A percentile compares a stretch with the other conserved stretches of the same genome.
Evolutionary conservation across 1,284 basidiomycete species (phyloP).

Genomic region (Ceratobasidium sp.): DNA sequence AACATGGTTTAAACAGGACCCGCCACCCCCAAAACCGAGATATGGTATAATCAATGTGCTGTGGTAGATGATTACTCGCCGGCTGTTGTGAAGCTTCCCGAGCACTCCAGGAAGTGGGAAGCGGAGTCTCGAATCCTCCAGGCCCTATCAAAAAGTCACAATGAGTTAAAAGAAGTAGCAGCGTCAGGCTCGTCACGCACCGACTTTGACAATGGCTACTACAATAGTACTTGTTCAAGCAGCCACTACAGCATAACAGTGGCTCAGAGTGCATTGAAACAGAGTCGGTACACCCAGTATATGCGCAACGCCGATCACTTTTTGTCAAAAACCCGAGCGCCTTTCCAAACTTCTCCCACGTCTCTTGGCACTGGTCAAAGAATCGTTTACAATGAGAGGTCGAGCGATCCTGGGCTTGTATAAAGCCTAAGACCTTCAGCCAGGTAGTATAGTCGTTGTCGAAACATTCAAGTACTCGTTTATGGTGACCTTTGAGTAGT

Average conservation of each 20-base stretch:
- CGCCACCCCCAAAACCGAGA: too few relatives aligned
- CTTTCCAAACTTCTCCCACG: constrained; percentile 5
- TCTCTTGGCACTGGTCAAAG: constrained; percentile 7
- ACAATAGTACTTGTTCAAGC: background rate
- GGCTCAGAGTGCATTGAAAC: background rate
- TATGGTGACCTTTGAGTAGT: background rate
- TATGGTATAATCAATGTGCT: too few relatives aligned
- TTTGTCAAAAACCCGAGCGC: background rate
- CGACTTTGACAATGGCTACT: background rate
- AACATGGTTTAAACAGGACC: too few relatives aligned
- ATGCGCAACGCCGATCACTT: background rate
- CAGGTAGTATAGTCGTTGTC: background rate
- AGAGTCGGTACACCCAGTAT: background rate
- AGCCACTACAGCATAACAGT: background rate
- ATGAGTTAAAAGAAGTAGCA: background rate
- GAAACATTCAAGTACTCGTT: background rate
- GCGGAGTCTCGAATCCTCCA: background rate
- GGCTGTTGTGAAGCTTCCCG: background rate
- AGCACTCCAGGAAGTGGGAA: background rate
- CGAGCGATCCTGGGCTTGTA: constrained; percentile 1
- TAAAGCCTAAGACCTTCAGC: constrained; percentile 1
- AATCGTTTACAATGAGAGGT: background rate
- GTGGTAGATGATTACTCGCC: too few relatives aligned
- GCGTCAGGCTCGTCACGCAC: background rate
- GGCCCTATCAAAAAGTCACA: background rate